Base-by-base conservation (phyloP, 768 basidiomycete species). In the Favolaschia claudopus region DNA sequence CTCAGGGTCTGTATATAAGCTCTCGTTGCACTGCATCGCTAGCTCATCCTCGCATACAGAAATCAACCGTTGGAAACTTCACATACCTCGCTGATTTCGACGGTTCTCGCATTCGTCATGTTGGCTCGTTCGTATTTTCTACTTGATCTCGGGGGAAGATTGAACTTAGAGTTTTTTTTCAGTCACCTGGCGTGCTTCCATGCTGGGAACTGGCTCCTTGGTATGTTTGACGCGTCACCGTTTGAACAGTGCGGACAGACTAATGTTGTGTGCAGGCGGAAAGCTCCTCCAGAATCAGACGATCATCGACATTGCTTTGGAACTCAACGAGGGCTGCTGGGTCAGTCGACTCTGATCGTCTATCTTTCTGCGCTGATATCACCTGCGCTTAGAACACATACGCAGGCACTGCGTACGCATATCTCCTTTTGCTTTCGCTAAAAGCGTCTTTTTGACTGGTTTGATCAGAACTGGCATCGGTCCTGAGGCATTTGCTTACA, bases 121-220 rank as follows among this genome's bases (percentile, higher is more conserved):
- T 90, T 33, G 82, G 89, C 4, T 91, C 91, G 56, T 53, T 32
- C 25, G 55, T 48, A 4, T 13, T 37, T 14, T 8, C 6, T 34
- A 22, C 3, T 24, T 3, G 4, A n/a, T 1, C 29, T 27, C 17
- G 12, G 27, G 17, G n/a, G n/a, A n/a, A n/a, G n/a, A n/a, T 42
- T 39, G 33, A 32, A n/a, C n/a, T n/a, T 10, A 4, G 13, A 27
- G 5, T n/a, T 20, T n/a, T n/a, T n/a, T n/a, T n/a, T n/a, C n/a
- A 57, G 60, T 2, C 91, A 93, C 67, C 65, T 93, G 63, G 89
- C 83, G 2, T 93, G 91, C 66, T 93, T 87, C 79, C 65, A 82
- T 57, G 89, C 87, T 6, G 91, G 91, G 14, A 93, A 92, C 69
- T 92, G 89, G 89, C 75, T 92, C 47, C 73, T 89, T 3, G 87